Evolutionary conservation across 306 rosid species (phyloP), one percentile per base, ranked within the genome.

Genomic region (Casuarina glauca): DNA sequence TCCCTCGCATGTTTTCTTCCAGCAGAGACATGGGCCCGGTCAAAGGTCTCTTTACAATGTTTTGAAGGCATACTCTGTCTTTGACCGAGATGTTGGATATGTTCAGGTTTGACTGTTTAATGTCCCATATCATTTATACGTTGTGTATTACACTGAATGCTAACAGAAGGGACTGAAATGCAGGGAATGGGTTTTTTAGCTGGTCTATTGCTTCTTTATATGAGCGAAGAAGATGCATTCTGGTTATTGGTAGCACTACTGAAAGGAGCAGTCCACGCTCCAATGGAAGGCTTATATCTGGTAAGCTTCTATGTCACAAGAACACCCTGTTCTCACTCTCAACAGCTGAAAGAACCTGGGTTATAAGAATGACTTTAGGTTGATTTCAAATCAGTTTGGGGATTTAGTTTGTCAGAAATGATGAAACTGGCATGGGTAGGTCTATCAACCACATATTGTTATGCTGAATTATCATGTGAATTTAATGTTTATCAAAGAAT

Each of bases 151-250:
- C 35, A 74, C 68, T 71, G 32, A 79, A 72, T 73, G 76, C 49
- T 75, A 73, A 60, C 78, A 82, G 78, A 78, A 60, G 79, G 83
- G 78, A 78, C 68, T 79, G 78, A 88, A 88, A 15, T 94, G 79
- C 90, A 94, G 98, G 99, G 99, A 53, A 95, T 95, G 99, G 97
- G 99, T 50, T 95, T 95, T 82, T 81, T 95, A 81, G 99, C 99
- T 0, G 99, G 97, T 76, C 88, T 95, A 12, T 86, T 95, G 84
- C 99, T 95, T 87, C 97, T 95, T 64, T 95, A 95, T 76, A 95
- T 95, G 99, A 91, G 99, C 46, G 99, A 95, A 86, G 99, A 95
- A 80, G 99, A 95, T 79, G 97, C 97, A 10, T 95, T 95, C 85
- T 95, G 99, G 99, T 81, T 95, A 75, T 82, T 95, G 87, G 99